Conservation (phyloP, 2,329 filamentous ascomycete species). For the Orbilia quercus region DNA sequence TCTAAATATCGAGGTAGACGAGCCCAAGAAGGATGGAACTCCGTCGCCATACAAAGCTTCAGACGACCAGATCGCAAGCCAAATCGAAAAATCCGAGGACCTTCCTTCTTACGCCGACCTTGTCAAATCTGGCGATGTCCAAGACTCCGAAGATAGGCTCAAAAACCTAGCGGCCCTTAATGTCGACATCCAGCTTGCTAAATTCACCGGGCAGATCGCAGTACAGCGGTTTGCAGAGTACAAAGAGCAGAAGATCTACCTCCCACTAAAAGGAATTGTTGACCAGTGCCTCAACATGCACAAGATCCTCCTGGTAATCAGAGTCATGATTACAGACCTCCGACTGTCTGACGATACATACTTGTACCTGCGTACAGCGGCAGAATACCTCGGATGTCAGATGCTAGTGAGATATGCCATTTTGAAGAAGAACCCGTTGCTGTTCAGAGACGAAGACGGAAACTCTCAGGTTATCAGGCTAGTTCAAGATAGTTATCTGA, state of each 20-base stretch:
- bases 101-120: slow-evolving; percentile 35
- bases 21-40: not conserved
- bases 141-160: slow-evolving; percentile 3
- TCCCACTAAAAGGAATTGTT: slow-evolving; percentile 9
- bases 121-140: slow-evolving; percentile 25
- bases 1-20: slow-evolving; percentile 8
- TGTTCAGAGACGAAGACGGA: slow-evolving; percentile 30
- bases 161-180: slow-evolving; percentile 24
- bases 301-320: slow-evolving; percentile 22
- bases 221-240: slow-evolving; percentile 24
- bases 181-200: slow-evolving; percentile 33
- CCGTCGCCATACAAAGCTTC: slow-evolving; percentile 19
- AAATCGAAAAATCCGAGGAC: slow-evolving; percentile 23
- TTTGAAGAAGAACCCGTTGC: slow-evolving; percentile 28
- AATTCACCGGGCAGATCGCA: slow-evolving; percentile 18
- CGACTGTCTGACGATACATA: slow-evolving; percentile 34
- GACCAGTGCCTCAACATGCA: slow-evolving; percentile 20
- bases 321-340: slow-evolving; percentile 17
- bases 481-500: slow-evolving; percentile 10
- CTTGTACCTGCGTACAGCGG: slow-evolving; percentile 29
- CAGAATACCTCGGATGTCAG: slow-evolving; percentile 44
- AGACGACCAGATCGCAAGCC: slow-evolving; percentile 17
- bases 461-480: slow-evolving; percentile 10
- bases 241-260: not conserved
- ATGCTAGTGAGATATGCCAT: slow-evolving; percentile 40